These are phyloP conservation scores for Talaromyces piceae DNA, from an alignment of 2,329 filamentous ascomycete genomes.

Conservation along the genomic window DNA sequence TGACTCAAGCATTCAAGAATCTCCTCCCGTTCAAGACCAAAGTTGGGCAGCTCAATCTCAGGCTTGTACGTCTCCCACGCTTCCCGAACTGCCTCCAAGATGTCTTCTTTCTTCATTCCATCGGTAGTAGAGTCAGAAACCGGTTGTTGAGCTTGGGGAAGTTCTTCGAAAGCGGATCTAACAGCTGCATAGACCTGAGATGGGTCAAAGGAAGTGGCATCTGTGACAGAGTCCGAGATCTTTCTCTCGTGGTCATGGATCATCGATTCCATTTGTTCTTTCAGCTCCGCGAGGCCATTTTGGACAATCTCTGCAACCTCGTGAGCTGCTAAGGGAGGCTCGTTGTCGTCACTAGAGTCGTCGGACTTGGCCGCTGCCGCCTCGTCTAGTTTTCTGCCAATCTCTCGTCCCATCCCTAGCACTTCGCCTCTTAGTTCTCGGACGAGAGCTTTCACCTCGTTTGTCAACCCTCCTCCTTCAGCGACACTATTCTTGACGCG, in stretches of 20 bases:
- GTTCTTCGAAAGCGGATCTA: slow-evolving; percentile 60
- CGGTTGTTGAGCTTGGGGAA: slow-evolving; percentile 51
- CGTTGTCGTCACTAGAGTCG: slow-evolving; percentile 38
- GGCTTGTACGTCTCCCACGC: slow-evolving; percentile 94
- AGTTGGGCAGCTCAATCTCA: slow-evolving; percentile 82
- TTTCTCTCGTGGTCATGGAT: slow-evolving; percentile 68
- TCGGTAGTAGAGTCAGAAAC: slow-evolving; percentile 38
- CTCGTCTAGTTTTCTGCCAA: slow-evolving; percentile 69
- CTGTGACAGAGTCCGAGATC: slow-evolving; percentile 54
- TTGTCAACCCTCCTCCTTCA: slow-evolving; percentile 80
- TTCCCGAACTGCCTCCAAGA: slow-evolving; percentile 77
- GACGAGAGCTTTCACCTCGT: slow-evolving; percentile 84
- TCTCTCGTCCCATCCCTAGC: slow-evolving; percentile 85
- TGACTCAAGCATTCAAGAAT: slow-evolving; percentile 80
- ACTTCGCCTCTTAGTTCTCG: slow-evolving; percentile 87
- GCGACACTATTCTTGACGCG: slow-evolving; percentile 87
- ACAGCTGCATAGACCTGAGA: slow-evolving; percentile 82
- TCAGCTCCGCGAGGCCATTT: slow-evolving; percentile 72
- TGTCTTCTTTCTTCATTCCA: slow-evolving; percentile 64
- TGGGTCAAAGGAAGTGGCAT: slow-evolving; percentile 59
- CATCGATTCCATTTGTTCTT: slow-evolving; percentile 72
- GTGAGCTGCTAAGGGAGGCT: slow-evolving; percentile 49
- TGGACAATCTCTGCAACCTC: slow-evolving; percentile 73
- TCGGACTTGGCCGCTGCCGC: slow-evolving; percentile 42
- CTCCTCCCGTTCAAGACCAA: slow-evolving; percentile 84